Conservation (phyloP, 2,329 filamentous ascomycete species). For the Pseudogymnoascus sp. region DNA sequence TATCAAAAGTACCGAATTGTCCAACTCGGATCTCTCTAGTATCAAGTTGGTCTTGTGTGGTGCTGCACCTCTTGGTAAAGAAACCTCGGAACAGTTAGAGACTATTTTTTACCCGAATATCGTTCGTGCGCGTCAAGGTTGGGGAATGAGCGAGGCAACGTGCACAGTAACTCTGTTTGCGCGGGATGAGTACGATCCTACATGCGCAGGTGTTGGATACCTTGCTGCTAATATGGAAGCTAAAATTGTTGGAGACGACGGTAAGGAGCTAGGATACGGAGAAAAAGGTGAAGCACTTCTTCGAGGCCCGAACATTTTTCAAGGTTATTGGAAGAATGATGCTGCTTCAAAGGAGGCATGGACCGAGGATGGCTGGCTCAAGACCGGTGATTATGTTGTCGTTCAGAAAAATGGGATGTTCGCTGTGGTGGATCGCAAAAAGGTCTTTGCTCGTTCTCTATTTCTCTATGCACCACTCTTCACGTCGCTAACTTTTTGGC, state of each 20-base stretch:
- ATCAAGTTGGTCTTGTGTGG: conserved; percentile 55
- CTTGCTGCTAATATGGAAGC: conserved; percentile 62
- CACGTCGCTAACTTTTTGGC: conserved; percentile 14
- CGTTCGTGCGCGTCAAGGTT: conserved; percentile 52
- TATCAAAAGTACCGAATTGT: conserved; percentile 60
- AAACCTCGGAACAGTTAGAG: not conserved
- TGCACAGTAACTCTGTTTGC: conserved; percentile 64
- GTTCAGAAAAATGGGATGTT: conserved; percentile 35
- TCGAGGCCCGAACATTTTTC: conserved; percentile 63
- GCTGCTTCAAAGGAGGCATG: no score
- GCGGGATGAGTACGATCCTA: conserved; percentile 38
- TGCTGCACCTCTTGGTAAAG: conserved; percentile 58
- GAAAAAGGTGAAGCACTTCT: conserved; percentile 67
- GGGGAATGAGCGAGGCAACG: conserved; percentile 82
- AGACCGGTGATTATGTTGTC: conserved; percentile 29
- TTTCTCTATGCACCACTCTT: no score
- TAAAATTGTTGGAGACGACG: conserved; percentile 54
- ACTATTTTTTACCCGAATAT: not conserved
- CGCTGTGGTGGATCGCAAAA: conserved; percentile 35
- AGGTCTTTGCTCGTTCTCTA: no score
- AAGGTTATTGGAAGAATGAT: conserved; percentile 65
- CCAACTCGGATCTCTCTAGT: conserved; percentile 61
- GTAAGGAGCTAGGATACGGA: conserved; percentile 42
- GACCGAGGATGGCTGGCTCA: conserved; percentile 12
- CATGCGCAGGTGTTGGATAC: conserved; percentile 52